Evolutionary conservation across 306 rosid genomes (phyloP).

Genomic region (Cicer judaicum): DNA sequence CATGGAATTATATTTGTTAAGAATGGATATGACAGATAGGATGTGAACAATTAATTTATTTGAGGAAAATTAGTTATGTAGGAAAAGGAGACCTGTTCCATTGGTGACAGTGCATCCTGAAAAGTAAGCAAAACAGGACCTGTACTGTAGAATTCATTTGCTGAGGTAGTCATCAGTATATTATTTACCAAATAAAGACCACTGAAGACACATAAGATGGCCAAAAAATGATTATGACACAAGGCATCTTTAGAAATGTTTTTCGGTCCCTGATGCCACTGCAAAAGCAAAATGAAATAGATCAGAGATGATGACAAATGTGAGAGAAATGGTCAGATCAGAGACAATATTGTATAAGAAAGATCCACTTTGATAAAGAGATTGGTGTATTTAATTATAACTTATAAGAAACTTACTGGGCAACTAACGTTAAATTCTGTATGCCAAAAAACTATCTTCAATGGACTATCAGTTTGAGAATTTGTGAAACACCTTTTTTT

Average conservation of each 20-base stretch:
- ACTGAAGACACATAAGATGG: conserved; percentile 74
- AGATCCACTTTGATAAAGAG: conserved; percentile 16
- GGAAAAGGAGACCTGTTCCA: conserved; percentile 75
- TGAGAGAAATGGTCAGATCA: conserved; percentile 25
- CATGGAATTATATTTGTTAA: conserved; percentile 35
- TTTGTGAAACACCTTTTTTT: background rate
- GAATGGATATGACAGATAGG: conserved; percentile 29
- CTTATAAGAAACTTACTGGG: conserved; percentile 12
- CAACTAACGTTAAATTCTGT: conserved; percentile 26
- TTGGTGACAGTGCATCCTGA: conserved; percentile 74
- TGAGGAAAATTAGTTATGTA: conserved; percentile 33
- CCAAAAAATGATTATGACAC: conserved; percentile 84
- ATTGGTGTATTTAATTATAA: conserved; percentile 9
- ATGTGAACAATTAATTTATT: conserved; percentile 17
- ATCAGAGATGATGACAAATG: conserved; percentile 45
- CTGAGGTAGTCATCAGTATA: conserved; percentile 71
- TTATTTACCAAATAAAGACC: conserved; percentile 77
- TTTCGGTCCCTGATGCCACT: conserved; percentile 68
- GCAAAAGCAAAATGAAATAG: conserved; percentile 37
- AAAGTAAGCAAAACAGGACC: conserved; percentile 75
- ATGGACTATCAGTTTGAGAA: conserved; percentile 15
- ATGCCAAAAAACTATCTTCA: background rate
- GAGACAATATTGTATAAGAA: conserved; percentile 18
- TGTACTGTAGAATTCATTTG: conserved; percentile 63
- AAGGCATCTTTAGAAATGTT: conserved; percentile 64